These are phyloP conservation scores for Colletotrichum tofieldiae DNA, from an alignment of 2,329 filamentous ascomycete species.

Conservation along the genomic window DNA sequence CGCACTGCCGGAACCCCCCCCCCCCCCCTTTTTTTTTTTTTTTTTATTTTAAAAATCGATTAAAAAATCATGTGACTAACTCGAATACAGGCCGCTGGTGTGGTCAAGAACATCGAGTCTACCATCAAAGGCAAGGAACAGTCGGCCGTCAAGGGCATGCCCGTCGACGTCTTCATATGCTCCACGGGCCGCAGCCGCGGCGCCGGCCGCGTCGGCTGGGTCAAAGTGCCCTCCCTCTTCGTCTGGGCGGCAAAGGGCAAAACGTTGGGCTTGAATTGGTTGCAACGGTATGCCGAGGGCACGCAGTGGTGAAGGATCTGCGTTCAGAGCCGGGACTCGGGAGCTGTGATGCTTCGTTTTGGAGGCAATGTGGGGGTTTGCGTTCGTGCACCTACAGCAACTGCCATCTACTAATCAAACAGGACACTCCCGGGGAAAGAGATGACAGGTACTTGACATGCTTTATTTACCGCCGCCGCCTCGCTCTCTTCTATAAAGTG, in stretches of 20 bases:
- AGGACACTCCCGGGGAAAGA: background rate
- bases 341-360: background rate
- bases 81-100: slow-evolving; percentile 60
- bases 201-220: slow-evolving; percentile 62
- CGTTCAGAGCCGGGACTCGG: too few species aligned
- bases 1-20: background rate
- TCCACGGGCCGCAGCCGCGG: slow-evolving; percentile 66
- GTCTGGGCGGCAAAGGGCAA: slow-evolving; percentile 68
- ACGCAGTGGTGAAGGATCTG: slow-evolving; percentile 59
- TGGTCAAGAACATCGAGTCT: slow-evolving; percentile 69
- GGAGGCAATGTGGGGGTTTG: background rate
- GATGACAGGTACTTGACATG: background rate
- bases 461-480: background rate
- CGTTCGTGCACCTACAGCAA: background rate
- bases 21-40: background rate
- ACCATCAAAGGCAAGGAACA: slow-evolving; percentile 62
- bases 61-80: background rate
- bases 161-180: slow-evolving; percentile 65
- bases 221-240: slow-evolving; percentile 66
- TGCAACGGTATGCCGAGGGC: slow-evolving; percentile 64
- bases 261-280: slow-evolving; percentile 62
- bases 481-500: background rate
- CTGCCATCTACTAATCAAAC: background rate
- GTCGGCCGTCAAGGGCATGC: slow-evolving; percentile 61
- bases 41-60: too few species aligned